A percentile compares a stretch with the other conserved stretches of the same genome.
Evolutionary conservation across 345 rosid species (phyloP).

Genomic region (Brassica juncea): DNA sequence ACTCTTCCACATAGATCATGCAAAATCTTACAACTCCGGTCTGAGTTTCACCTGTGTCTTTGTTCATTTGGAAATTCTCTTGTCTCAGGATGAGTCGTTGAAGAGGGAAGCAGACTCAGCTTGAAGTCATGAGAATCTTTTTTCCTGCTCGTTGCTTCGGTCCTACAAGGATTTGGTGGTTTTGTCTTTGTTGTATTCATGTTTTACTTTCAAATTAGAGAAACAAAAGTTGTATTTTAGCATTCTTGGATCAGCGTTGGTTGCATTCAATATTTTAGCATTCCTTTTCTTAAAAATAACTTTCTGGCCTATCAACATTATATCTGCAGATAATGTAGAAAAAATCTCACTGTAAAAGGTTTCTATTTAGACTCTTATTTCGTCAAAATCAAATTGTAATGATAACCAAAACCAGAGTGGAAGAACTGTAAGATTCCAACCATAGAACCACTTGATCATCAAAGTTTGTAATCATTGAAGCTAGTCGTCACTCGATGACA

Average conservation of each 20-base stretch:
- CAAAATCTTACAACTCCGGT: background rate
- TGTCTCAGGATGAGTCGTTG: background rate
- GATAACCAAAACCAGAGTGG: background rate
- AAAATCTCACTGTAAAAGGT: background rate
- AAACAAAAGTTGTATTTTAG: background rate
- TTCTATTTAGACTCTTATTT: too few species aligned
- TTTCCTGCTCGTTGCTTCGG: background rate
- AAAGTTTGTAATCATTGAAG: too few species aligned
- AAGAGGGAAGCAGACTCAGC: background rate
- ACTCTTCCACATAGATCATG: background rate
- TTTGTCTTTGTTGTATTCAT: background rate
- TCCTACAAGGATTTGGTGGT: background rate
- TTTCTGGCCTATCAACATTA: background rate
- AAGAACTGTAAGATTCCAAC: background rate
- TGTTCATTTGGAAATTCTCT: background rate
- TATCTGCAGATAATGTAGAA: background rate
- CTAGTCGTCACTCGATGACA: background rate
- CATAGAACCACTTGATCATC: slow-evolving; percentile 14
- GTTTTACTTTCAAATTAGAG: background rate
- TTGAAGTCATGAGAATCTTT: background rate
- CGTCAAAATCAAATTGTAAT: background rate
- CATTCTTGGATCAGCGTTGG: background rate
- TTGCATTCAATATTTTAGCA: background rate
- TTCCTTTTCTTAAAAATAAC: background rate
- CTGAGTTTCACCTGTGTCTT: background rate